Percentiles rank a stretch among this genome's conserved stretches.
These are phyloP conservation scores for Puccinellia tenuiflora DNA, from an alignment of 176 grass and related monocot species.

Conservation along the genomic window DNA sequence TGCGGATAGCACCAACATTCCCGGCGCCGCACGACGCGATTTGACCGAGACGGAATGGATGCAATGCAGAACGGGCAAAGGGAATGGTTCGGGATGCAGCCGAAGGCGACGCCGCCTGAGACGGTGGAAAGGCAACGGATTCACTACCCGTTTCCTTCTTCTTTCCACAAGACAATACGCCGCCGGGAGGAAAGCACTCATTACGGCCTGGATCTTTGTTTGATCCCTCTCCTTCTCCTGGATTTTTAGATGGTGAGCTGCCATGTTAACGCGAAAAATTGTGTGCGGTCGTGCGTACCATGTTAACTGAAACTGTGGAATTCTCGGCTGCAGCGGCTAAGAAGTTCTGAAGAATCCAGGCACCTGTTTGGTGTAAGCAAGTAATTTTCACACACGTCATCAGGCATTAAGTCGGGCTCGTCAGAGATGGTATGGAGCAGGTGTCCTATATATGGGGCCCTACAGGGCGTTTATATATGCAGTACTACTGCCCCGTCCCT, in stretches of 20 bases:
- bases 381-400: background rate
- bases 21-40: background rate
- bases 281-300: background rate
- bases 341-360: background rate
- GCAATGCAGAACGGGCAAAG: background rate
- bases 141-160: background rate
- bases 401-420: background rate
- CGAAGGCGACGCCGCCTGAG: conserved; percentile 4
- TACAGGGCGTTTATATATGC: background rate
- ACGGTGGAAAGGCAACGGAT: background rate
- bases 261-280: background rate
- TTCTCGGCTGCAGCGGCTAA: background rate
- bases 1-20: background rate
- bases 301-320: background rate
- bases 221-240: background rate
- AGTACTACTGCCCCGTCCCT: too few relatives aligned
- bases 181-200: background rate
- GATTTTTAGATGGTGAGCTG: background rate
- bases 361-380: background rate
- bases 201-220: background rate
- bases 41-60: background rate
- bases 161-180: background rate
- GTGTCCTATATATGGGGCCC: conserved; percentile 4
- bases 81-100: background rate
- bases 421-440: background rate